Evolutionary conservation across 441 rosid genomes (phyloP).

Genomic region (Daphne laureola): DNA sequence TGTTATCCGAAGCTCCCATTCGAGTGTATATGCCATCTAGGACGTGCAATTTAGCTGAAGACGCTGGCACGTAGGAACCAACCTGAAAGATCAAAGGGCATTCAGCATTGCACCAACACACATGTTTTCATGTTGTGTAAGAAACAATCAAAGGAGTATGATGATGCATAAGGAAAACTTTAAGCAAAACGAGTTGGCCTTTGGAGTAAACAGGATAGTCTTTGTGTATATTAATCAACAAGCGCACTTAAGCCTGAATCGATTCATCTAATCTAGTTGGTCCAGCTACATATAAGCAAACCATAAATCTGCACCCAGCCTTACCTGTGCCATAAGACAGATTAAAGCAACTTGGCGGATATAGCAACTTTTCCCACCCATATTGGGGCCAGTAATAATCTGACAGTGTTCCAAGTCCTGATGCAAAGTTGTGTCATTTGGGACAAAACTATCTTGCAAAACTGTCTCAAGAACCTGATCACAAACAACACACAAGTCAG

Average conservation of each 20-base stretch:
- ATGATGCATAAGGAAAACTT: too few relatives aligned
- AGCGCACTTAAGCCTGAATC: too few relatives aligned
- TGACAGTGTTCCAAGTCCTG: constrained; percentile 65
- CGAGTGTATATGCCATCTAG: constrained; percentile 79
- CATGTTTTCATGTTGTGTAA: constrained; percentile 5
- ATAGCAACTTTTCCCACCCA: constrained; percentile 98
- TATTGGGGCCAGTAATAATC: constrained; percentile 92
- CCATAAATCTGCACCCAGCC: not conserved
- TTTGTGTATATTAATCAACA: too few relatives aligned
- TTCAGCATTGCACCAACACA: constrained; percentile 13
- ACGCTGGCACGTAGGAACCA: constrained; percentile 95
- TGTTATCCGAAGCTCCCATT: constrained; percentile 94
- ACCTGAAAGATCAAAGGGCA: constrained; percentile 45
- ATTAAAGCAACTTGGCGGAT: constrained; percentile 93
- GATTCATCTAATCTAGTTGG: too few relatives aligned
- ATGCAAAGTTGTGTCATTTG: constrained; percentile 73
- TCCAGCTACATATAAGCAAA: too few relatives aligned
- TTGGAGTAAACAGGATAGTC: too few relatives aligned
- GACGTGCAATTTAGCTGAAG: constrained; percentile 63
- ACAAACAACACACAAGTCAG: constrained; percentile 10
- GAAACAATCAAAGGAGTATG: constrained; percentile 1
- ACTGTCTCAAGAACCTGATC: constrained; percentile 72
- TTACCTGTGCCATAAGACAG: constrained; percentile 91
- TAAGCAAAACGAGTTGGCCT: too few relatives aligned
- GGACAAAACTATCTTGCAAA: constrained; percentile 71